phyloP scores from a whole-genome alignment of 1,284 basidiomycete species.

The Waitea zeae region DNA sequence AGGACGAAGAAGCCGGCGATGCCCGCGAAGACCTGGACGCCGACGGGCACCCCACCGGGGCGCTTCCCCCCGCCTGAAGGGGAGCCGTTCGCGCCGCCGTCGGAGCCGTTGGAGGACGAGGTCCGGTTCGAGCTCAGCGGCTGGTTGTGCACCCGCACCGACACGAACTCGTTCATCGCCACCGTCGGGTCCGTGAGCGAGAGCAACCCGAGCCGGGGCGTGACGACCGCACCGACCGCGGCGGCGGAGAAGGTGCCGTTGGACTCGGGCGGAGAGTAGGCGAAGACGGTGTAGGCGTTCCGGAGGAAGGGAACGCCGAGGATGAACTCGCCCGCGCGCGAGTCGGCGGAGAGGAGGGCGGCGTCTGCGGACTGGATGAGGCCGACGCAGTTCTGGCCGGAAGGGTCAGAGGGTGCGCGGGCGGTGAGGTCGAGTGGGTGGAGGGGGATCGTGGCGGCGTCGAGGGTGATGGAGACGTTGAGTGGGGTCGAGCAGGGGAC shows the following conservation, averaged over 20 bases:
- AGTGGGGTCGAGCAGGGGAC: constrained; percentile 50
- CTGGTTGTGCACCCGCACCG: constrained; percentile 42
- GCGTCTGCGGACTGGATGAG: constrained; percentile 39
- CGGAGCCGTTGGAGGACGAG: constrained; percentile 2
- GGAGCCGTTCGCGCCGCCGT: constrained; percentile 3
- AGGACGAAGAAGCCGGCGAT: constrained; percentile 36
- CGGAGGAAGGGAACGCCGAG: constrained; percentile 62
- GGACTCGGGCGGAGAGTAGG: constrained; percentile 29
- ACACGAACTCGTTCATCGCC: constrained; percentile 47
- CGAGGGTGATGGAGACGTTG: constrained; percentile 49
- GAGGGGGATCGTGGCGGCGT: constrained; percentile 27
- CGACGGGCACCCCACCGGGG: constrained; percentile 34
- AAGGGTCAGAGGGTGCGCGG: constrained; percentile 17
- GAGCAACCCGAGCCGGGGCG: constrained; percentile 38
- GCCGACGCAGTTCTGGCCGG: constrained; percentile 35
- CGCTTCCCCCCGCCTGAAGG: constrained; percentile 13
- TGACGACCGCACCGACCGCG: constrained; percentile 11
- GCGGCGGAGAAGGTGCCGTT: constrained; percentile 24
- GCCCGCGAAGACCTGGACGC: constrained; percentile 39
- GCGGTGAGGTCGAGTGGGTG: constrained; percentile 57
- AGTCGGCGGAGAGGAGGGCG: constrained; percentile 16
- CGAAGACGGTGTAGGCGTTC: constrained; percentile 57
- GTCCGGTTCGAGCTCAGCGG: constrained; percentile 17
- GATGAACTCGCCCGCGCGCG: constrained; percentile 38
- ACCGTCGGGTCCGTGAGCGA: constrained; percentile 35